A percentile compares a stretch with the other conserved stretches of the same genome.
Evolutionary conservation across 164 flowering plant genomes (phyloP).

Genomic region (Nymphaea thermarum): DNA sequence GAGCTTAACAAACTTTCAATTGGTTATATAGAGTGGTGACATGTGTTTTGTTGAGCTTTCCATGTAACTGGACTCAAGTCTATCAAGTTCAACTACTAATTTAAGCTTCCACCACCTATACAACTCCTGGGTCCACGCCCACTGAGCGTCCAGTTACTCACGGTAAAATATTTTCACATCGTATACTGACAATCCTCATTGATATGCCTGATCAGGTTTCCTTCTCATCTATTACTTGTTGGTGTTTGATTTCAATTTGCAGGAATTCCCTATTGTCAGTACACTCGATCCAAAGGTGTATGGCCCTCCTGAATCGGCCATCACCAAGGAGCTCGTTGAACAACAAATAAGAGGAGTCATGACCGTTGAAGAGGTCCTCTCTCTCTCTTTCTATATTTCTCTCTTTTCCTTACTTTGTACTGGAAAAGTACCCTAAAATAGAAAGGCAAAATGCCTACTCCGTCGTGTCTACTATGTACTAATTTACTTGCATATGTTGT

Average conservation of each 20-base stretch:
- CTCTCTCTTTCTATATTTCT: neutral
- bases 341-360: slow-evolving; percentile 17
- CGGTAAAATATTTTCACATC: slow-evolving; percentile 10
- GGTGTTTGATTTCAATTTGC: neutral
- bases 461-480: neutral
- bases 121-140: slow-evolving; percentile 55
- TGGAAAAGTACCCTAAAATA: neutral
- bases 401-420: neutral
- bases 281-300: slow-evolving; percentile 30
- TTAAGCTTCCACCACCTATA: too few relatives aligned
- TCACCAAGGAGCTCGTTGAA: slow-evolving; percentile 25
- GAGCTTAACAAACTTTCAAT: too few relatives aligned
- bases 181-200: too few relatives aligned
- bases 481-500: too few relatives aligned
- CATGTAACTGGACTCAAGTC: too few relatives aligned
- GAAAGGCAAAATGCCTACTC: neutral
- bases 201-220: too few relatives aligned
- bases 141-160: slow-evolving; percentile 19
- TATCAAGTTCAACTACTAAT: too few relatives aligned
- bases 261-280: slow-evolving; percentile 37
- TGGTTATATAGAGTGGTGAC: too few relatives aligned
- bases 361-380: slow-evolving; percentile 25
- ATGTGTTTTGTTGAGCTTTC: too few relatives aligned
- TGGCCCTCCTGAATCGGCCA: slow-evolving; percentile 29
- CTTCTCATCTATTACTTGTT: too few relatives aligned